Base-by-base conservation (phyloP, 2,329 filamentous ascomycete genomes). In the Helotiales sp. region DNA sequence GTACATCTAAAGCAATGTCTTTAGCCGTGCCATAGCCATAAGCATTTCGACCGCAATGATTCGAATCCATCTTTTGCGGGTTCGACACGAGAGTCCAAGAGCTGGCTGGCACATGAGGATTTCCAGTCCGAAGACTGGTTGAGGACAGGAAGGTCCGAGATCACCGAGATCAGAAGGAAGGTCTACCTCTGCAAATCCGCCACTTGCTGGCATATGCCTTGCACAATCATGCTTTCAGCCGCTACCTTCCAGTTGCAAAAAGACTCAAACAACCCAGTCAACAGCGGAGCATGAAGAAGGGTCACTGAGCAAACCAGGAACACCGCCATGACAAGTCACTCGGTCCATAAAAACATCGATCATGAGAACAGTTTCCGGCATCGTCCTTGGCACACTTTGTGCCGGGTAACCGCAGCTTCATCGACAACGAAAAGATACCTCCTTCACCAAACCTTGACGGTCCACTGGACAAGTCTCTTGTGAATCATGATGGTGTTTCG, bases 331-430 rank as follows among this genome's bases (percentile, higher is more conserved):
- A 42, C 6, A n/a, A 44, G 22, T 44, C 22, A 24, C 22, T 25
- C 40, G 19, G 27, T 44, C 40, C 6, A 13, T 44, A 10, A 4
- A 44, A 10, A 22, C 31, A 27, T 44, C 40, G 29, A 53, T 53
- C 50, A 53, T 42, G 50, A 42, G 50, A 44, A 29, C 52, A 53
- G 15, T 30, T 54, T 40, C 22, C 25, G 52, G 52, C 47, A 42
- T 53, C 50, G 42, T 46, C 40, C 44, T 53, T 51, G 22, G 50
- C 40, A 38, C 31, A 52, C 40, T 38, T 36, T 30, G 36, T 24
- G n/a, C n/a, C 40, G 40, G 40, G 40, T 44, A n/a, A 25, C 40
- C 40, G 40, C 40, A 44, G 40, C 22, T 5, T 44, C 24, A 44
- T 27, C 40, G 27, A 12, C 22, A 13, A 44, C 40, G 12, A 44